phyloP scores from a whole-genome alignment of 768 basidiomycete species.

The Termitomyces sp. region DNA sequence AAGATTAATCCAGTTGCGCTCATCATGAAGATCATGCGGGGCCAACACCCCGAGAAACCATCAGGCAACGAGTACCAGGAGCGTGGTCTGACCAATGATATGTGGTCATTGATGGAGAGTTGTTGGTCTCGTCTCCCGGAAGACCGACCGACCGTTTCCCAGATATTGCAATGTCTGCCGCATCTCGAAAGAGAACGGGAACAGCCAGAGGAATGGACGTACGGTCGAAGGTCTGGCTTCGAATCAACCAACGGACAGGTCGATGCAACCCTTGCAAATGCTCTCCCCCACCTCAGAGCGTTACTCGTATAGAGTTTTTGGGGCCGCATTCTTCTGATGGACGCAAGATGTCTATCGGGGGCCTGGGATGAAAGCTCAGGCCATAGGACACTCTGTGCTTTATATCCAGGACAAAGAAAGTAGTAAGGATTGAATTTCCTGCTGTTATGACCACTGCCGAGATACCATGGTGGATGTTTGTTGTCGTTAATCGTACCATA shows the following conservation, averaged over 20 bases:
- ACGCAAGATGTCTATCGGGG: neutral
- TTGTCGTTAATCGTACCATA: neutral
- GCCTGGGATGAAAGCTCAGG: neutral
- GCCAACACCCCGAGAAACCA: slow-evolving; percentile 1
- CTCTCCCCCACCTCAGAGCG: neutral
- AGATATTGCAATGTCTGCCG: slow-evolving; percentile 1
- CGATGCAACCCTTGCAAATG: neutral
- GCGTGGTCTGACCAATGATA: slow-evolving; percentile 5
- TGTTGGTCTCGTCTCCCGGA: slow-evolving; percentile 6
- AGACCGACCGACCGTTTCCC: neutral
- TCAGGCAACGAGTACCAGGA: neutral
- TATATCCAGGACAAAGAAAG: neutral
- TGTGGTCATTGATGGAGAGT: slow-evolving; percentile 7
- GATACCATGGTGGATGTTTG: neutral
- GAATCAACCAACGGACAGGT: neutral
- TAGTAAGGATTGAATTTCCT: too few relatives aligned
- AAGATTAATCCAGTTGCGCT: neutral
- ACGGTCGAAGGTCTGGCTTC: neutral
- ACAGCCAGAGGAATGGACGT: slow-evolving; percentile 1
- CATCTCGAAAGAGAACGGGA: neutral
- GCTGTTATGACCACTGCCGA: neutral
- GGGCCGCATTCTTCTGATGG: neutral
- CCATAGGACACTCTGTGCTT: neutral
- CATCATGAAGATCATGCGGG: neutral
- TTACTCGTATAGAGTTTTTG: neutral